phyloP scores from a whole-genome alignment of 2,329 filamentous ascomycete species.

The Curvularia eragrostidis region DNA sequence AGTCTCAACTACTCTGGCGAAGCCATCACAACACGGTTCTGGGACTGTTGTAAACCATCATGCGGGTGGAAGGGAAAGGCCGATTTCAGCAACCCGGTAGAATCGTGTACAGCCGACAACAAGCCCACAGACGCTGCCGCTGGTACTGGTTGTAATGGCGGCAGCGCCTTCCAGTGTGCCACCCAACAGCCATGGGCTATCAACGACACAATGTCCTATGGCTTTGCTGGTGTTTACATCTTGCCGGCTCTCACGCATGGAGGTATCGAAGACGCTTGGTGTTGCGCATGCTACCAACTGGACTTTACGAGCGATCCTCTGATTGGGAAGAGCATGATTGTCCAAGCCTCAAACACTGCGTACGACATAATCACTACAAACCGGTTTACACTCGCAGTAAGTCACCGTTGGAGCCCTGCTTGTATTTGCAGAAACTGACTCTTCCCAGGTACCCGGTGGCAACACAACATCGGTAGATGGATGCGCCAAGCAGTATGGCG shows the following conservation, averaged over 20 bases:
- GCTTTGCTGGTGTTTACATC: slow-evolving; percentile 68
- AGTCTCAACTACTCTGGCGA: slow-evolving; percentile 40
- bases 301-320: slow-evolving; percentile 65
- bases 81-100: slow-evolving; percentile 58
- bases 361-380: slow-evolving; percentile 46
- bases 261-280: slow-evolving; percentile 66
- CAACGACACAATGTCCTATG: slow-evolving; percentile 65
- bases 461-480: slow-evolving; percentile 46
- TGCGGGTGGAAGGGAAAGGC: slow-evolving; percentile 68
- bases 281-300: slow-evolving; percentile 70
- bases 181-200: slow-evolving; percentile 69
- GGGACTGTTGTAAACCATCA: slow-evolving; percentile 74
- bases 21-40: slow-evolving; percentile 47
- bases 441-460: slow-evolving; percentile 43
- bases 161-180: slow-evolving; percentile 64
- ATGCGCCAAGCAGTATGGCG: slow-evolving; percentile 43
- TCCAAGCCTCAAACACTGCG: slow-evolving; percentile 69
- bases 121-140: slow-evolving; percentile 59
- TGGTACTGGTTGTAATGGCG: slow-evolving; percentile 62
- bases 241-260: slow-evolving; percentile 41
- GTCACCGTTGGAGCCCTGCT: slow-evolving; percentile 7
- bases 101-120: slow-evolving; percentile 63
- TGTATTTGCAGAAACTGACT: slow-evolving; percentile 18
- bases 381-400: slow-evolving; percentile 47
- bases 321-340: slow-evolving; percentile 67